Percentiles rank a stretch among this genome's conserved stretches.
Conservation (phyloP, 768 basidiomycete species). For the Termitomyces sp. region DNA sequence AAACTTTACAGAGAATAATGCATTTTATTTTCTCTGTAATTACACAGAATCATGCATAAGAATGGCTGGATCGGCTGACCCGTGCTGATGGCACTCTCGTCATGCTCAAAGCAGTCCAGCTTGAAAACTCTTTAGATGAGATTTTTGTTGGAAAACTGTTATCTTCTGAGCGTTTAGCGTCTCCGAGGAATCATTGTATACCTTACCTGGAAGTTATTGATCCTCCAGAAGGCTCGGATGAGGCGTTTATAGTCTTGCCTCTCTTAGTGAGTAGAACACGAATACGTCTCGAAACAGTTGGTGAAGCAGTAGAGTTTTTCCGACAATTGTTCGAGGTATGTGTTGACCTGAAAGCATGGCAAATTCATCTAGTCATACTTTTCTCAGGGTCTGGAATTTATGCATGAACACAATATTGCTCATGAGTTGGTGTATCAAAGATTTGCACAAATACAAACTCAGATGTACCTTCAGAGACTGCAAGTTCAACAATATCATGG, state of each 20-base stretch:
- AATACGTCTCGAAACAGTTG: background rate
- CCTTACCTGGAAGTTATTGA: conserved; percentile 19
- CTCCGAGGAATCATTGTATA: conserved; percentile 27
- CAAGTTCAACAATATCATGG: conserved; percentile 16
- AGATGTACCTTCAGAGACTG: conserved; percentile 10
- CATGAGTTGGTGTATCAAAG: conserved; percentile 21
- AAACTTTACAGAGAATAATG: too few species aligned
- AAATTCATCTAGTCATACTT: background rate
- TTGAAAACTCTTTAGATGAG: background rate
- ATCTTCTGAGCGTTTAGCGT: background rate
- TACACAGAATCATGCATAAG: too few species aligned
- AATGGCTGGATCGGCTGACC: too few species aligned
- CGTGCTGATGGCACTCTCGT: background rate
- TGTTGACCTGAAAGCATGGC: conserved; percentile 5
- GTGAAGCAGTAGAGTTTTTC: conserved; percentile 2
- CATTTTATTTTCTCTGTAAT: too few species aligned
- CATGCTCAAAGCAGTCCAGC: background rate
- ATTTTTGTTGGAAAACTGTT: background rate
- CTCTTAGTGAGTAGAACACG: background rate
- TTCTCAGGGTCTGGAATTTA: conserved; percentile 28
- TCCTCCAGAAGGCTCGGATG: conserved; percentile 12
- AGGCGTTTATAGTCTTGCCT: conserved; percentile 2
- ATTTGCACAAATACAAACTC: background rate
- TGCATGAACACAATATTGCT: conserved; percentile 26
- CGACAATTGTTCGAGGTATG: conserved; percentile 17